Base-by-base conservation (phyloP, 352 stramenopile species). In the Globisporangium lucens region DNA sequence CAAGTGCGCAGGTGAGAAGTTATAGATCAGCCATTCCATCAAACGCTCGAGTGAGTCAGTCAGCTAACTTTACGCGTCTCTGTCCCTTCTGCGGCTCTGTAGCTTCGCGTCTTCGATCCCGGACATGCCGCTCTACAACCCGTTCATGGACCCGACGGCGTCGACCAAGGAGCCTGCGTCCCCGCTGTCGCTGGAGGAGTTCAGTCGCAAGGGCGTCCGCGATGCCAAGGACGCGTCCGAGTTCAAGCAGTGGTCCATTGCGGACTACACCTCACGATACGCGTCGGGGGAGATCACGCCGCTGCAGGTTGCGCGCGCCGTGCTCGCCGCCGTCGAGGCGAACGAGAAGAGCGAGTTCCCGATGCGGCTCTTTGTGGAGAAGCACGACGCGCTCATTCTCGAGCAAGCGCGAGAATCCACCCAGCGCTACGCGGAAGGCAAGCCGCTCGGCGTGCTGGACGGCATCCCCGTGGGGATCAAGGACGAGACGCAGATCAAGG, bases 391-490 rank as follows among this genome's bases (percentile, higher is more conserved):
- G 0, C 66, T 87, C 30, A 89, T 97, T 46, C 53, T 95, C 53
- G 74, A 69, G 36, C 75, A 92, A 67, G 92, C 92, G 5, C 69
- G 72, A 27, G 83, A 75, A 0, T 93, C 89, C 12, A 75, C 86
- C 4, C 71, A 84, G 52, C 83, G 90, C 20, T 97, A 95, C 67
- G 74, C 78, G n/a, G 68, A 74, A 36, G 83, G 85, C 29, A 71
- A 81, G 22, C 76, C 81, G 2, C 69, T 96, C 9, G 86, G 89
- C 20, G 77, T 97, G 29, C 69, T 97, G 15, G 90, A 98, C 71
- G 92, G 92, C 24, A 90, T 98, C 12, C 90, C 89, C 0, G 77
- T 98, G 13, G 85, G 78, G 2, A 79, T 97, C 58, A 98, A 98
- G 74, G 92, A 98, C 56, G 85, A 93, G 65, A 75, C 97, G 56